Conservation (phyloP, 2,329 filamentous ascomycete species). For the Paraphoma sp. region DNA sequence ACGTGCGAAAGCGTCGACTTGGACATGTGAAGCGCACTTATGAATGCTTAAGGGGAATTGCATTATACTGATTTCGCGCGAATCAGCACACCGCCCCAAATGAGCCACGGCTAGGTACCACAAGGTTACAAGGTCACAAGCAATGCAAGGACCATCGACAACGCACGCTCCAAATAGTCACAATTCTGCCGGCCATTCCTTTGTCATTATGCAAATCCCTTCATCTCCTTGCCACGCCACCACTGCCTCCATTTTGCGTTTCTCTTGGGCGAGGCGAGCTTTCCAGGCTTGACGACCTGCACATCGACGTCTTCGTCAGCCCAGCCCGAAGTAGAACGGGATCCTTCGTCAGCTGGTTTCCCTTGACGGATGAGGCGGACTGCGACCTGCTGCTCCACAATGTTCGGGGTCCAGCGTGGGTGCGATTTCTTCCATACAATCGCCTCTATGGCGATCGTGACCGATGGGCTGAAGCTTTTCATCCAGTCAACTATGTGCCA, state of each 20-base stretch:
- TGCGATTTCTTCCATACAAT: slow-evolving; percentile 1
- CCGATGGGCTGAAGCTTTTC: neutral
- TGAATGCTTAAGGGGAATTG: too few relatives aligned
- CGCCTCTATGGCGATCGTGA: slow-evolving; percentile 6
- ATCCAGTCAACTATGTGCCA: slow-evolving; percentile 1
- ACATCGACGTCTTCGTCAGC: slow-evolving; percentile 6
- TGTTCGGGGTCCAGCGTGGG: neutral
- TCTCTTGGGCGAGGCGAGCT: neutral
- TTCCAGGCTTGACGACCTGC: slow-evolving; percentile 2
- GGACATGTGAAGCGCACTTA: neutral
- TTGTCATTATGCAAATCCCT: neutral
- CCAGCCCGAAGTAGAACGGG: neutral
- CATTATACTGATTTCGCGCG: too few relatives aligned
- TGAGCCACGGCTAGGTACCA: too few relatives aligned
- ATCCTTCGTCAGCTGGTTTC: neutral
- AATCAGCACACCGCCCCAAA: too few relatives aligned
- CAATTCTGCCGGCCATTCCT: neutral
- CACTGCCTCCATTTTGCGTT: slow-evolving; percentile 11
- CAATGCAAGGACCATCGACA: too few relatives aligned
- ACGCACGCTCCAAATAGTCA: too few relatives aligned
- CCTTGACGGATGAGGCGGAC: slow-evolving; percentile 5
- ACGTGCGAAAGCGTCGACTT: neutral
- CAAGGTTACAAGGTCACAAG: too few relatives aligned
- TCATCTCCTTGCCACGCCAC: slow-evolving; percentile 1
- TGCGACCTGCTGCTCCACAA: slow-evolving; percentile 1